Evolutionary conservation across 257 asterid genomes (phyloP), one percentile per base, ranked within the genome.

Genomic region (Nicotiana tomentosiformis): DNA sequence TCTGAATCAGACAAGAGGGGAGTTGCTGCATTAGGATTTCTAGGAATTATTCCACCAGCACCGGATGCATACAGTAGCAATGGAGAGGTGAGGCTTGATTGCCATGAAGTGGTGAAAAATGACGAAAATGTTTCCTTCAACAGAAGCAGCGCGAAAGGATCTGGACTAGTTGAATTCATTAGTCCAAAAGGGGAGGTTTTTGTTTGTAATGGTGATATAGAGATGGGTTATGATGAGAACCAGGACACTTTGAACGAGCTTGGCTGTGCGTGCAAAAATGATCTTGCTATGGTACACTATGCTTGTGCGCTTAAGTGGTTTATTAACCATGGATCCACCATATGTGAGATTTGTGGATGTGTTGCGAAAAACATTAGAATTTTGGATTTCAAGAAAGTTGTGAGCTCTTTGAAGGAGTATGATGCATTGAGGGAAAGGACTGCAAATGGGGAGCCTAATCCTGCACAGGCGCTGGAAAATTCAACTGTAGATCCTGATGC

Each of bases 271-370:
- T 95, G 98, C 90, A 95, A 95, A 83, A 92, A 85, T 60, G 98
- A 93, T 87, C 95, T 95, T 88, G 97, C 96, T 65, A 85, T 93
- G 65, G 95, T 94, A 53, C 98, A 95, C 86, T 95, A 95, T 85
- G 95, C 96, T 14, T 95, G 98, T 53, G 98, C 98, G 14, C 94
- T 95, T 37, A 93, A 92, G 91, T 95, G 98, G 98, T 93, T 95
- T 84, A 86, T 95, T 86, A 92, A 89, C 91, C 98, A 93, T 88
- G 98, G 98, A 84, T 95, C 98, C 53, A 92, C 93, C 46, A 85
- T 89, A 53, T 95, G 98, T 17, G 98, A 95, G 89, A 95, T 95
- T 84, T 95, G 98, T 85, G 95, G 96, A 14, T 86, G 91, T 29
- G 83, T 89, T 66, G 89, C 98, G 1, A 91, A 86, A 74, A 93